Evolutionary conservation across 164 flowering plant genomes (phyloP).

Genomic region (Houttuynia cordata): DNA sequence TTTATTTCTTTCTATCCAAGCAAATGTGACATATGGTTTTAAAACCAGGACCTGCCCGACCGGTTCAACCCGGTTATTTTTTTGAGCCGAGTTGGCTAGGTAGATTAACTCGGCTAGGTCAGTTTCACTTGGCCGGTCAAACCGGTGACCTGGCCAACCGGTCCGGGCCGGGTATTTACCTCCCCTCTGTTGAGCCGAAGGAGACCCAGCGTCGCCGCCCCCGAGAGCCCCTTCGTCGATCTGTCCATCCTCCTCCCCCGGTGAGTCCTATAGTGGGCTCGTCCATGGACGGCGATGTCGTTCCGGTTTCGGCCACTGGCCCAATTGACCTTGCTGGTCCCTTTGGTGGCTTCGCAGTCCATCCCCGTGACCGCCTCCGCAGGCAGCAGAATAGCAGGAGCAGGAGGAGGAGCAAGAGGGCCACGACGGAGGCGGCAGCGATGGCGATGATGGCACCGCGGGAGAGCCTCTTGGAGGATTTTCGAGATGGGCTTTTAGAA

Average conservation of each 20-base stretch:
- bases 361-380: slow-evolving; percentile 13
- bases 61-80: no score
- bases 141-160: no score
- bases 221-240: no score
- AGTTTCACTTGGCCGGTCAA: no score
- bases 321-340: slow-evolving; percentile 11
- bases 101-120: no score
- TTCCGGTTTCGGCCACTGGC: slow-evolving; percentile 31
- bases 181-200: no score
- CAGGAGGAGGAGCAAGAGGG: slow-evolving; percentile 23
- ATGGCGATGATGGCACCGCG: slow-evolving; percentile 60
- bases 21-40: no score
- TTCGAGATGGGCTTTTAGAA: slow-evolving; percentile 5
- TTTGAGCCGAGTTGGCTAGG: no score
- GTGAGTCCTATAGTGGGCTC: slow-evolving; percentile 42
- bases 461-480: slow-evolving; percentile 38
- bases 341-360: slow-evolving; percentile 22
- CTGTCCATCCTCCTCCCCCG: slow-evolving; percentile 49
- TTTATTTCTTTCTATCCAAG: no score
- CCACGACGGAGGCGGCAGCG: slow-evolving; percentile 25
- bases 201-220: no score
- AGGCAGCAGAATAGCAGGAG: slow-evolving; percentile 28
- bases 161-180: no score
- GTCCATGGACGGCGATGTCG: slow-evolving; percentile 70
- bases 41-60: no score